Evolutionary conservation across 169 alveolate genomes (phyloP), one percentile per base, ranked within the genome.

Genomic region (Cryptosporidium ubiquitum): DNA sequence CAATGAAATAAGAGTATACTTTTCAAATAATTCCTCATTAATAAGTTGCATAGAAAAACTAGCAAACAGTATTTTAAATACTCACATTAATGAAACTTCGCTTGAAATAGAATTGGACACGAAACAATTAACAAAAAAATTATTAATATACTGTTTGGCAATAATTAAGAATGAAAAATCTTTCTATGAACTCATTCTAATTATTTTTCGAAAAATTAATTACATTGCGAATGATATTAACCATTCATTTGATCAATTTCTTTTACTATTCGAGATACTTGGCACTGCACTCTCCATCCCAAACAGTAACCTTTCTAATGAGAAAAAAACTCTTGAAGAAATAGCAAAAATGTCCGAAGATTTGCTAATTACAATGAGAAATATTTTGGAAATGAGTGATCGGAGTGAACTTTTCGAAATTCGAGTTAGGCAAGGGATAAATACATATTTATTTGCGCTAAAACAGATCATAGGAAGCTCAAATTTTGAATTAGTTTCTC

Each of bases 401-500:
- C 40, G 3, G n/a, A 68, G 23, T 35, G 47, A 70, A 18, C 33
- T 23, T 2, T 29, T 29, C 31, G 20, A 3, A 49, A 29, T 35
- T 20, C 35, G 47, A 49, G 20, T 70, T 33, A 29, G 26, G 7
- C 84, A 57, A 33, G 70, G 71, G 16, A 7, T 57, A 16, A 52
- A 40, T n/a, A 37, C 33, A 12, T 73, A 39, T 23, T 52, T 73
- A 51, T 73, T 20, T 55, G 85, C 66, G 1, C 20, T 73, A 26
- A 73, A 23, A 23, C 85, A 58, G 26, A n/a, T 73, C 5, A 5
- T 73, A 12, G 70, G 70, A 16, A 39, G 55, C 10, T 52, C 85
- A 35, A 1, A 40, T 55, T 52, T 73, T 55, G 70, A 73, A 37
- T 55, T 57, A n/a, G 26, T 37, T 40, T 12, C 18, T 31, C 16